These are phyloP conservation scores for Alternaria alternata DNA, from an alignment of 2,329 filamentous ascomycete species.

Conservation along the genomic window DNA sequence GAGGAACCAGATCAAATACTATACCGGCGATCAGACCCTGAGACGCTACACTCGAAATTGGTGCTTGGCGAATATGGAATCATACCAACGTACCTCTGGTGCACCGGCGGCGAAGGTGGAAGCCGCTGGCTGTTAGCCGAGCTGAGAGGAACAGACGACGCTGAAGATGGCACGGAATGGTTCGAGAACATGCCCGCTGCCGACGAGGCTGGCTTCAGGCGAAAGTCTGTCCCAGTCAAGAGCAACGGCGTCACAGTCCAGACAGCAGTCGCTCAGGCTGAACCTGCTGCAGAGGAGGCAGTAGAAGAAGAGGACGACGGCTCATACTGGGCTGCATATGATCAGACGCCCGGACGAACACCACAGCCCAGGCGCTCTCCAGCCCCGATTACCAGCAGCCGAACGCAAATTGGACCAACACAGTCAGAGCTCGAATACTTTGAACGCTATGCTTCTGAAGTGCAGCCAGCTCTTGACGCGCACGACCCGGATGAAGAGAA, in stretches of 20 bases:
- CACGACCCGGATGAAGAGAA: slow-evolving; percentile 79
- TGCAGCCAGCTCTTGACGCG: slow-evolving; percentile 81
- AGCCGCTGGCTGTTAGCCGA: slow-evolving; percentile 78
- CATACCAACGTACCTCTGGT: slow-evolving; percentile 73
- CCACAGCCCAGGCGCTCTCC: slow-evolving; percentile 65
- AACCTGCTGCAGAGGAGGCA: slow-evolving; percentile 21
- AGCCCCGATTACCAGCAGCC: slow-evolving; percentile 59
- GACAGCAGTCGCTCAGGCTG: slow-evolving; percentile 19
- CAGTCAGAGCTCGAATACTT: slow-evolving; percentile 75
- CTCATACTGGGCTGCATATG: slow-evolving; percentile 83
- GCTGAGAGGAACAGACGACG: slow-evolving; percentile 65
- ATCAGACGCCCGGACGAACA: slow-evolving; percentile 65
- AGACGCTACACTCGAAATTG: slow-evolving; percentile 76
- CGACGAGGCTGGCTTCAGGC: slow-evolving; percentile 58
- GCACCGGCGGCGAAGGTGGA: slow-evolving; percentile 69
- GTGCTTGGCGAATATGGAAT: slow-evolving; percentile 69
- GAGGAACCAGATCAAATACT: slow-evolving; percentile 69
- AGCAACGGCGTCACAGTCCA: slow-evolving; percentile 26
- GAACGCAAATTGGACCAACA: slow-evolving; percentile 45
- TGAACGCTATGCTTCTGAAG: slow-evolving; percentile 74
- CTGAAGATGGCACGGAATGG: slow-evolving; percentile 65
- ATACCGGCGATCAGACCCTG: slow-evolving; percentile 75
- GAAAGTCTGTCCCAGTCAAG: slow-evolving; percentile 32
- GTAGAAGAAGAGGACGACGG: slow-evolving; percentile 70
- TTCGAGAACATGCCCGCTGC: slow-evolving; percentile 68